These are phyloP conservation scores for Colletotrichum cereale DNA, from an alignment of 2,329 filamentous ascomycete species.

Conservation along the genomic window DNA sequence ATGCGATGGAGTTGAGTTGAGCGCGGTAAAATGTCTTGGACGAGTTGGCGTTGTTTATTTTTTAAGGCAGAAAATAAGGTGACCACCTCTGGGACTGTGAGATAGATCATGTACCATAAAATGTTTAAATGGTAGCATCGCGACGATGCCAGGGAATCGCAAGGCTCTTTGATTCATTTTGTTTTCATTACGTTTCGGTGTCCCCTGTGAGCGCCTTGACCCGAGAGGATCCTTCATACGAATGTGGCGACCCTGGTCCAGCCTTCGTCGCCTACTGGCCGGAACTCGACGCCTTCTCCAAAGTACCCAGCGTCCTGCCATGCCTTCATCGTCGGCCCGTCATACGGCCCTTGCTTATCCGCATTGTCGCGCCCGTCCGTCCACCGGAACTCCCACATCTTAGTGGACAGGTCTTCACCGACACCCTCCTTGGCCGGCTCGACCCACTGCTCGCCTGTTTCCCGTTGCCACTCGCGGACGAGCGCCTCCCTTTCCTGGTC, in stretches of 20 bases:
- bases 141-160: constrained; percentile 35
- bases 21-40: constrained; percentile 25
- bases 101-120: constrained; percentile 42
- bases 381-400: constrained; percentile 94
- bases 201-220: background rate
- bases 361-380: constrained; percentile 86
- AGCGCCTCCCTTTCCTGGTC: constrained; percentile 88
- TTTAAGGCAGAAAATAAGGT: constrained; percentile 38
- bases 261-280: constrained; percentile 66
- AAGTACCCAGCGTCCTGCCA: constrained; percentile 97
- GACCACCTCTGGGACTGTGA: constrained; percentile 33
- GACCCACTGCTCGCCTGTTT: constrained; percentile 89
- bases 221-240: constrained; percentile 43
- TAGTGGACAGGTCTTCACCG: constrained; percentile 45
- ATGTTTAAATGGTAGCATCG: constrained; percentile 32
- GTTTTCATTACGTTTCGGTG: background rate
- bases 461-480: constrained; percentile 83
- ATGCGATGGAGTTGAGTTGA: constrained; percentile 62
- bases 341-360: constrained; percentile 87
- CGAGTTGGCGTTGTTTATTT: constrained; percentile 38
- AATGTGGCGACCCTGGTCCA: constrained; percentile 68
- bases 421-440: constrained; percentile 56
- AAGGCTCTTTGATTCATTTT: constrained; percentile 30
- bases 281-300: constrained; percentile 87
- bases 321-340: constrained; percentile 85